These are phyloP conservation scores for Oryza nivara DNA, from an alignment of 176 grass and related monocot species.

Conservation along the genomic window DNA sequence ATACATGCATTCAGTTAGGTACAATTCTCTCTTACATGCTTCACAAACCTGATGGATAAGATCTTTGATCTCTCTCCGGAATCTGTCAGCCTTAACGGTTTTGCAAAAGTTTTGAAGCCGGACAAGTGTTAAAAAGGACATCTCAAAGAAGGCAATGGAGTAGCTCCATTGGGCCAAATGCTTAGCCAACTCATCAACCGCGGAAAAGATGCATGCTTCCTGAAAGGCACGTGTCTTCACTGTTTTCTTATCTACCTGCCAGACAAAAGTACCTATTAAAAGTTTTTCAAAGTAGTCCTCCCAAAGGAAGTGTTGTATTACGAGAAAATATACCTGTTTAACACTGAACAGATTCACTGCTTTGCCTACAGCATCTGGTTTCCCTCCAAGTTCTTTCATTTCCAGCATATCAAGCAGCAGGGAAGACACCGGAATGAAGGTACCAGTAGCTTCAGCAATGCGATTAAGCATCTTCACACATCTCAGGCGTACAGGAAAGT, in stretches of 20 bases:
- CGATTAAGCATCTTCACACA: conserved; percentile 95
- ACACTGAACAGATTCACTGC: conserved; percentile 79
- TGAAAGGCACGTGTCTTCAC: conserved; percentile 93
- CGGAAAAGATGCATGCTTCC: conserved; percentile 84
- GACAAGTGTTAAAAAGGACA: conserved; percentile 84
- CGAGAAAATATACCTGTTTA: conserved; percentile 74
- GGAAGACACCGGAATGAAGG: conserved; percentile 78
- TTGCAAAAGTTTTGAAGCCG: conserved; percentile 78
- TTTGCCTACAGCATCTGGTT: conserved; percentile 83
- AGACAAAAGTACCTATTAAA: conserved; percentile 32
- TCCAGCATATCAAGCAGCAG: conserved; percentile 88
- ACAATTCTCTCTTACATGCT: conserved; percentile 28
- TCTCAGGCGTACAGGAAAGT: conserved; percentile 82
- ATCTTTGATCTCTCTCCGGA: conserved; percentile 87
- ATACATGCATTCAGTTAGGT: not conserved
- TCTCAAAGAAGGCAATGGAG: conserved; percentile 78
- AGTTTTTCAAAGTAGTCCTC: conserved; percentile 30
- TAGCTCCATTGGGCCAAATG: conserved; percentile 95
- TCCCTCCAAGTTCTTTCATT: conserved; percentile 89
- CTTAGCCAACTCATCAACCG: conserved; percentile 76
- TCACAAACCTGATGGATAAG: conserved; percentile 79
- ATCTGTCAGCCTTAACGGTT: conserved; percentile 82
- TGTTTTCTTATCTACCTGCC: conserved; percentile 90
- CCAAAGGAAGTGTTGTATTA: conserved; percentile 13
- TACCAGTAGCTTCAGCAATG: conserved; percentile 77